Conservation (phyloP, 371 early-diverging fungal species). For the Syncephalastrum sp. region DNA sequence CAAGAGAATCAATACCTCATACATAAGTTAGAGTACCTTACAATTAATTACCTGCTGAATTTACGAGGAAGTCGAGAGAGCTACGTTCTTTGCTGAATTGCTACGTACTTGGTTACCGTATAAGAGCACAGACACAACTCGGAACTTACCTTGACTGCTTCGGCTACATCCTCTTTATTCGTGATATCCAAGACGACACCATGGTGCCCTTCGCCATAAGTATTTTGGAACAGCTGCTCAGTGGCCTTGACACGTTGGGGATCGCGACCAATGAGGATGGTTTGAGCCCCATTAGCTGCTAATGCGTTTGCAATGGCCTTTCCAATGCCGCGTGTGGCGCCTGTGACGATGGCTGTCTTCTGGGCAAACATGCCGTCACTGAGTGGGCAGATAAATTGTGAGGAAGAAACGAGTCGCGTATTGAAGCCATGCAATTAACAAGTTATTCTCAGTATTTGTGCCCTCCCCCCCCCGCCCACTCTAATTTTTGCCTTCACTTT, state of each 20-base stretch:
- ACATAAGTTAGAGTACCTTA: too few relatives aligned
- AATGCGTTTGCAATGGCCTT: constrained; percentile 60
- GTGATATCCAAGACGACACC: constrained; percentile 53
- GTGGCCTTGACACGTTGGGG: constrained; percentile 35
- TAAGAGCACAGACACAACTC: background rate
- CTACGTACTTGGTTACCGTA: background rate
- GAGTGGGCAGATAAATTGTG: too few relatives aligned
- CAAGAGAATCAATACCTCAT: background rate
- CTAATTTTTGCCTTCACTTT: too few relatives aligned
- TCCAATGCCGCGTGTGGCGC: constrained; percentile 81
- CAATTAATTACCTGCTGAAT: constrained; percentile 53
- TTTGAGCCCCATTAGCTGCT: constrained; percentile 55
- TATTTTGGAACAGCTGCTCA: constrained; percentile 23
- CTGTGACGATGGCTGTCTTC: constrained; percentile 64
- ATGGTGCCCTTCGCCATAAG: constrained; percentile 25
- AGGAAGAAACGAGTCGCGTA: too few relatives aligned
- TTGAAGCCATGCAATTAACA: too few relatives aligned
- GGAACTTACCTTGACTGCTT: constrained; percentile 39
- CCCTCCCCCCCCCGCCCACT: too few relatives aligned
- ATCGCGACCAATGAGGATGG: constrained; percentile 62
- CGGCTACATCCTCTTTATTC: constrained; percentile 35
- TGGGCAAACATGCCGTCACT: constrained; percentile 17
- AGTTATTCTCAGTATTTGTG: too few relatives aligned
- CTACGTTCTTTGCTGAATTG: too few relatives aligned
- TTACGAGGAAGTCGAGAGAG: constrained; percentile 52